Evolutionary conservation across 768 basidiomycete genomes (phyloP).

Genomic region (Tubosaeta sp.): DNA sequence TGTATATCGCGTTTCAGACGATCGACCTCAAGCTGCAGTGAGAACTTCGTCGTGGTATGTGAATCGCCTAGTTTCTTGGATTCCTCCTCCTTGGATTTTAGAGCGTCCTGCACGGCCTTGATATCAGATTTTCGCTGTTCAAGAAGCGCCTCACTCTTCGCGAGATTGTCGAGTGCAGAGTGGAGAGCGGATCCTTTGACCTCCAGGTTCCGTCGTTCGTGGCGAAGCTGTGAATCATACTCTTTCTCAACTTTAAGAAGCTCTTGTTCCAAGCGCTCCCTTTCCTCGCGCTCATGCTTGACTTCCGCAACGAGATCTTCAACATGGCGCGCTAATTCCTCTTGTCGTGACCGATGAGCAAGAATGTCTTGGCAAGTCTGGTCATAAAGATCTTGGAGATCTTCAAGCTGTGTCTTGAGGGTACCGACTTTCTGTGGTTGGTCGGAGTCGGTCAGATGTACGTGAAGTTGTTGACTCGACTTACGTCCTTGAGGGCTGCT

Average conservation of each 20-base stretch:
- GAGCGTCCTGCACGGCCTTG: conserved; percentile 60
- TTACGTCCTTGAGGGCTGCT: conserved; percentile 76
- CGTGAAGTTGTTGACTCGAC: conserved; percentile 7
- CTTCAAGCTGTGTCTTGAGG: conserved; percentile 63
- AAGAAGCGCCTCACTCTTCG: conserved; percentile 60
- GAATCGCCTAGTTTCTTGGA: conserved; percentile 79
- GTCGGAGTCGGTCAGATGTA: not conserved
- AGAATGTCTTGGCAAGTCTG: conserved; percentile 56
- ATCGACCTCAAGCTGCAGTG: conserved; percentile 87
- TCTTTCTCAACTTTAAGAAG: conserved; percentile 56
- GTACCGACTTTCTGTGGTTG: conserved; percentile 58
- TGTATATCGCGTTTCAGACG: conserved; percentile 80
- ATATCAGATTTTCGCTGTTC: conserved; percentile 75
- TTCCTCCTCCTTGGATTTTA: conserved; percentile 72
- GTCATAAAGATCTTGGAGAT: conserved; percentile 64
- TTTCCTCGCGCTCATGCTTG: conserved; percentile 52
- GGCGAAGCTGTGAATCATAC: conserved; percentile 57
- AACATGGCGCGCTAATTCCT: conserved; percentile 71
- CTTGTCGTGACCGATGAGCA: conserved; percentile 67
- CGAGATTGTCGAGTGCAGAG: conserved; percentile 57
- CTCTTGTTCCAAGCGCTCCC: conserved; percentile 51
- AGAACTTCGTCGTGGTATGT: conserved; percentile 77
- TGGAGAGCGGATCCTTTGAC: conserved; percentile 67
- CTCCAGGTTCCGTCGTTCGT: conserved; percentile 60
- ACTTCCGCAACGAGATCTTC: conserved; percentile 67